Percentiles rank a stretch among this genome's conserved stretches.
These are phyloP conservation scores for Dictyostelium discoideum DNA, from an alignment of 78 protist genomes.

Conservation along the genomic window dicty_2.7 NC_007089.4:4071501-4072000, in stretches of 20 bases:
- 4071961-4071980: slow-evolving; percentile 56
- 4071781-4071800: slow-evolving; percentile 1
- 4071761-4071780: slow-evolving; percentile 66
- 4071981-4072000: slow-evolving; percentile 3
- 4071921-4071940: slow-evolving; percentile 6
- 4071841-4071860: slow-evolving; percentile 72
- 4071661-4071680: slow-evolving; percentile 19
- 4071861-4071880: slow-evolving; percentile 27
- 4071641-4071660: slow-evolving; percentile 28
- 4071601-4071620: slow-evolving; percentile 16
- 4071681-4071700: not conserved
- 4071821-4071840: slow-evolving; percentile 26
- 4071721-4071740: slow-evolving; percentile 63
- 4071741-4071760: slow-evolving; percentile 62
- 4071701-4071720: slow-evolving; percentile 67
- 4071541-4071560: not conserved
- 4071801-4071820: slow-evolving; percentile 49
- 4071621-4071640: slow-evolving; percentile 27
- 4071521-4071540: no score
- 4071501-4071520: not conserved
- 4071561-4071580: slow-evolving; percentile 14
- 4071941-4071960: not conserved
- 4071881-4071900: slow-evolving; percentile 11
- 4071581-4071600: slow-evolving; percentile 77
- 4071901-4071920: not conserved